phyloP scores from a whole-genome alignment of 2,329 filamentous ascomycete genomes.

The Sarocladiaceae sp. region DNA sequence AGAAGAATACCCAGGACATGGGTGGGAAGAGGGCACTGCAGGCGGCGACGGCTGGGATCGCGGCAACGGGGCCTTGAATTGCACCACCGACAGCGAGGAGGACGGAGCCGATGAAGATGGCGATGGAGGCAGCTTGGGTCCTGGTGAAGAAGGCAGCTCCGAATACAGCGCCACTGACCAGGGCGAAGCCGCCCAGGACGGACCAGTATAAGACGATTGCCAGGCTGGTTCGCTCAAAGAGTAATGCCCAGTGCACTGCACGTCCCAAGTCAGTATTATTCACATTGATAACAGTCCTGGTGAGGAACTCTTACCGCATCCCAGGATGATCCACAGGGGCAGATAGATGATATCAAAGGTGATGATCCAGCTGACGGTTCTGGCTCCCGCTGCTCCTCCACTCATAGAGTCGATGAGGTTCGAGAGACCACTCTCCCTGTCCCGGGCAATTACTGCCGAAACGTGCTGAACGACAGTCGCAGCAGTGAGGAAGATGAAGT shows the following conservation, averaged over 20 bases:
- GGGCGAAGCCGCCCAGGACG: conserved; percentile 39
- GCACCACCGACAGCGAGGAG: conserved; percentile 18
- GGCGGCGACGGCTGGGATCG: not conserved
- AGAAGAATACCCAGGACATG: not conserved
- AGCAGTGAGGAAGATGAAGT: conserved; percentile 11
- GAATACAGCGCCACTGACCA: conserved; percentile 63
- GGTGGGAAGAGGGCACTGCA: not conserved
- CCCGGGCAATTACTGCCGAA: conserved; percentile 10
- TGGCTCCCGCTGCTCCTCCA: conserved; percentile 15
- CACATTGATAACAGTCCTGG: not conserved
- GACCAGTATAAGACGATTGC: conserved; percentile 35
- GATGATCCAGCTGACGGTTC: conserved; percentile 21
- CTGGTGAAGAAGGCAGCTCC: conserved; percentile 31
- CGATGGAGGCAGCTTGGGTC: conserved; percentile 23
- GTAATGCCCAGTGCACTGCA: conserved; percentile 22
- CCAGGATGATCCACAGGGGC: conserved; percentile 36
- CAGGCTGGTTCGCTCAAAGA: conserved; percentile 22
- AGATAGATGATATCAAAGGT: conserved; percentile 19
- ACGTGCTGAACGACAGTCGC: conserved; percentile 16
- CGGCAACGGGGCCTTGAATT: not conserved
- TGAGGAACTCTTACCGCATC: conserved; percentile 9
- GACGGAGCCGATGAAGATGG: conserved; percentile 22
- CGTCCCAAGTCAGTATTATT: not conserved
- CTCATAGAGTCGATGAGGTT: conserved; percentile 26
- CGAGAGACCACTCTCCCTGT: conserved; percentile 25